phyloP scores from a whole-genome alignment of 345 rosid species.

The Hibiscus mutabilis region DNA sequence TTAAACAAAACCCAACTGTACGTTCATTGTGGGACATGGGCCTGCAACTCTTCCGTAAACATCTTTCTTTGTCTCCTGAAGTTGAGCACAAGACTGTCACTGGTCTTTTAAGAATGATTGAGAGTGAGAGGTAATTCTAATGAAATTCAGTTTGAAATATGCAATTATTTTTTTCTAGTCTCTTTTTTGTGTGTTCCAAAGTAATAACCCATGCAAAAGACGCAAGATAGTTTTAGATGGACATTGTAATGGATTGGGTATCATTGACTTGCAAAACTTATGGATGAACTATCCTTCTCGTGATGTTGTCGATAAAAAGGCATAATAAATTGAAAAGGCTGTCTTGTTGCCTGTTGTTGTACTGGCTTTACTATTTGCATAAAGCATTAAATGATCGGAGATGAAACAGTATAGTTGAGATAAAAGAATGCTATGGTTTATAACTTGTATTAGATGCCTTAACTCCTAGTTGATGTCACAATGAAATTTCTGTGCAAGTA shows the following conservation, averaged over 20 bases:
- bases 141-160: neutral
- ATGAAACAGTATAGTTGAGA: neutral
- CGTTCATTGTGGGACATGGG: constrained; percentile 99
- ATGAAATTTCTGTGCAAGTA: neutral
- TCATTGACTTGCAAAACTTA: neutral
- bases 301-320: neutral
- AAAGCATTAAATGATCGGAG: neutral
- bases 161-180: neutral
- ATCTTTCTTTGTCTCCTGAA: constrained; percentile 73
- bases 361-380: neutral
- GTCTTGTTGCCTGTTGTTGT: neutral
- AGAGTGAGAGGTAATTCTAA: constrained; percentile 73
- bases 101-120: constrained; percentile 88
- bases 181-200: neutral
- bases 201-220: neutral
- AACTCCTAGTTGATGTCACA: neutral
- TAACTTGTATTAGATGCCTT: neutral
- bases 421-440: neutral
- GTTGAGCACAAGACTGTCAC: constrained; percentile 95
- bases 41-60: constrained; percentile 85
- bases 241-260: neutral
- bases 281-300: neutral
- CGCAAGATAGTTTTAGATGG: constrained; percentile 1
- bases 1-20: constrained; percentile 76
- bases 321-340: neutral